phyloP scores from a whole-genome alignment of 176 grass and related monocot genomes.

The Chrysopogon serrulatus region DNA sequence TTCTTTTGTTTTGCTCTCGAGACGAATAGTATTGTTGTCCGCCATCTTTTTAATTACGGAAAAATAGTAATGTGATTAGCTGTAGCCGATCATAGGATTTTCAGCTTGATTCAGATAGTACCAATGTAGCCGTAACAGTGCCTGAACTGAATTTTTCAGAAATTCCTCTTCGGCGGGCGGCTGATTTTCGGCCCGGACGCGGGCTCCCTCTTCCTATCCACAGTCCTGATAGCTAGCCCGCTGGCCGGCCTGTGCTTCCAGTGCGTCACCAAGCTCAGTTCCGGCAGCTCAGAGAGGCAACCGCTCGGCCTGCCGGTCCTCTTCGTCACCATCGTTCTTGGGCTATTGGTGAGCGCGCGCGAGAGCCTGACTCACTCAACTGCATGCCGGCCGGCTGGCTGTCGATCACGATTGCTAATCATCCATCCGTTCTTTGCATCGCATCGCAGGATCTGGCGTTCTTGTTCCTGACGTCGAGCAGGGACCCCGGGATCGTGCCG shows the following conservation, averaged over 20 bases:
- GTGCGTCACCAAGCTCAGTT: conserved; percentile 55
- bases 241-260: conserved; percentile 57
- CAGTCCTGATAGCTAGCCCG: conserved; percentile 51
- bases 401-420: background rate
- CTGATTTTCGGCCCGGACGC: conserved; percentile 91
- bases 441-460: conserved; percentile 50
- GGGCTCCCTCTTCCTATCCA: conserved; percentile 62
- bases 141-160: conserved; percentile 21
- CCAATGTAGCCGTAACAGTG: background rate
- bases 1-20: no score
- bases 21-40: no score
- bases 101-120: background rate
- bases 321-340: background rate
- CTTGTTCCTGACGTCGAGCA: conserved; percentile 73
- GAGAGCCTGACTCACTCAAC: background rate
- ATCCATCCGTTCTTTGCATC: background rate
- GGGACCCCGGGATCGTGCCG: conserved; percentile 90
- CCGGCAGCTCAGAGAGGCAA: background rate
- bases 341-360: conserved; percentile 24
- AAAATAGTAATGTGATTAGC: background rate
- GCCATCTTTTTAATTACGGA: no score
- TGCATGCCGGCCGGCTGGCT: background rate
- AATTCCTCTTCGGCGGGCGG: conserved; percentile 76
- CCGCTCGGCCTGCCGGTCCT: conserved; percentile 35
- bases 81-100: background rate